Evolutionary conservation across 108 stramenopile species (phyloP).

Genomic region (Nitzschia sp.): DNA sequence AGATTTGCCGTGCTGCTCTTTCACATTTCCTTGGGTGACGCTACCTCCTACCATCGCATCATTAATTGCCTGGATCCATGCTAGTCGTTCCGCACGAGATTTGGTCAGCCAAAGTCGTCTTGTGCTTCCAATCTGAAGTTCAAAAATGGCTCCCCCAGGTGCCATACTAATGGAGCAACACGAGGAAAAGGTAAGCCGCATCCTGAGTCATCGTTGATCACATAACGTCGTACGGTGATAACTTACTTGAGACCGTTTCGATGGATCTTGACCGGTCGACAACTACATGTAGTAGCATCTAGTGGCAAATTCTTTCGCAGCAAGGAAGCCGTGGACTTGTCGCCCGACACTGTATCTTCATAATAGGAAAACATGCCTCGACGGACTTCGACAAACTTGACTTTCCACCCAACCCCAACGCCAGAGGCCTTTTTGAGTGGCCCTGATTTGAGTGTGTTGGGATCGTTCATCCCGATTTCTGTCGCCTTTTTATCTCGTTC

Average conservation of each 20-base stretch:
- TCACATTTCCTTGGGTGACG: constrained; percentile 57
- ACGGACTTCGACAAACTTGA: constrained; percentile 78
- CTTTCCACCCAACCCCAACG: constrained; percentile 75
- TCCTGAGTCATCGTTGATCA: not conserved
- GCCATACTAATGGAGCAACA: too few relatives aligned
- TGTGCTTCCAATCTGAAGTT: constrained; percentile 40
- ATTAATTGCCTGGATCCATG: constrained; percentile 81
- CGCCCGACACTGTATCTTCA: constrained; percentile 44
- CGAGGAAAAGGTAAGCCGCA: too few relatives aligned
- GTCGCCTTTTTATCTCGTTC: constrained; percentile 64
- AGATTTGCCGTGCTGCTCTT: constrained; percentile 32
- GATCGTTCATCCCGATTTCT: constrained; percentile 55
- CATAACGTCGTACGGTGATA: too few relatives aligned
- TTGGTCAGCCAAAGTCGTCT: constrained; percentile 78
- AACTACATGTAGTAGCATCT: constrained; percentile 49
- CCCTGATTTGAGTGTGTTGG: constrained; percentile 67
- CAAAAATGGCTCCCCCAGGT: constrained; percentile 54
- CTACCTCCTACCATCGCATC: constrained; percentile 81
- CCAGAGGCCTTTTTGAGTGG: constrained; percentile 78
- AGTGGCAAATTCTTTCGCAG: constrained; percentile 69
- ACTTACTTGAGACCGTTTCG: constrained; percentile 48
- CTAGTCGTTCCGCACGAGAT: constrained; percentile 62
- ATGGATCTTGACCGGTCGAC: constrained; percentile 72
- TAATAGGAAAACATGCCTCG: constrained; percentile 77
- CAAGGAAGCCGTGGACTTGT: constrained; percentile 35